Percentiles rank a stretch among this genome's conserved stretches.
Evolutionary conservation across 768 basidiomycete species (phyloP).

Genomic region (Russula compacta): DNA sequence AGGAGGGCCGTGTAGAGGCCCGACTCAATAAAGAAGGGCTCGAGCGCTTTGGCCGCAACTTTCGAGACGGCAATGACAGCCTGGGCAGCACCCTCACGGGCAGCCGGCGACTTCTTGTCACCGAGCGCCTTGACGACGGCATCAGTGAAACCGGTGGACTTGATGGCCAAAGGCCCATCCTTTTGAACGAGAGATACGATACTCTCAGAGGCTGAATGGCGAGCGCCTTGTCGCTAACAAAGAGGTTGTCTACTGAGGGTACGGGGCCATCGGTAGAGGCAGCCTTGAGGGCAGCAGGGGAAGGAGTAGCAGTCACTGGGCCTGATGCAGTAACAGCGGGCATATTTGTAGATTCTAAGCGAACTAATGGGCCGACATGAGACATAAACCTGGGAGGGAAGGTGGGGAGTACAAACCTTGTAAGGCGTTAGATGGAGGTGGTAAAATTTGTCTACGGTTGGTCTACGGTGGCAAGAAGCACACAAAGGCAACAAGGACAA

Average conservation of each 20-base stretch:
- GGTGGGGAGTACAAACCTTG: conserved; percentile 32
- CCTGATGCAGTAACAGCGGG: conserved; percentile 63
- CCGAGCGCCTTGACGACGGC: conserved; percentile 75
- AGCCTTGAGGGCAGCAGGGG: conserved; percentile 68
- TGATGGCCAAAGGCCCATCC: conserved; percentile 72
- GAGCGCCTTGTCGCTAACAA: conserved; percentile 80
- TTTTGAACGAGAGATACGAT: conserved; percentile 74
- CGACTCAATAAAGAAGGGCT: conserved; percentile 80
- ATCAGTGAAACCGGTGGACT: conserved; percentile 57
- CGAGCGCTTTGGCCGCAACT: conserved; percentile 63
- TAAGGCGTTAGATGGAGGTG: conserved; percentile 28
- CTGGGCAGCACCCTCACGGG: conserved; percentile 81
- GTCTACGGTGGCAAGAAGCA: conserved; percentile 30
- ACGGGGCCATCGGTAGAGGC: conserved; percentile 33
- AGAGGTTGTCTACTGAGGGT: conserved; percentile 57
- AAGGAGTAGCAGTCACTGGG: conserved; percentile 48
- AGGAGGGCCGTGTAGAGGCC: conserved; percentile 81
- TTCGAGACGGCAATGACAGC: conserved; percentile 56
- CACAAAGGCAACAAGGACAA: conserved; percentile 50
- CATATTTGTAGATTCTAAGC: conserved; percentile 54
- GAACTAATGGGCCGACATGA: conserved; percentile 13
- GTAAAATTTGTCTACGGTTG: conserved; percentile 23
- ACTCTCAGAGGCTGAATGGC: conserved; percentile 58
- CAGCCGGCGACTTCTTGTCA: conserved; percentile 92
- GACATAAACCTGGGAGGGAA: background rate